Conservation (phyloP, 2,329 filamentous ascomycete genomes). For the Penicillium sp. region DNA sequence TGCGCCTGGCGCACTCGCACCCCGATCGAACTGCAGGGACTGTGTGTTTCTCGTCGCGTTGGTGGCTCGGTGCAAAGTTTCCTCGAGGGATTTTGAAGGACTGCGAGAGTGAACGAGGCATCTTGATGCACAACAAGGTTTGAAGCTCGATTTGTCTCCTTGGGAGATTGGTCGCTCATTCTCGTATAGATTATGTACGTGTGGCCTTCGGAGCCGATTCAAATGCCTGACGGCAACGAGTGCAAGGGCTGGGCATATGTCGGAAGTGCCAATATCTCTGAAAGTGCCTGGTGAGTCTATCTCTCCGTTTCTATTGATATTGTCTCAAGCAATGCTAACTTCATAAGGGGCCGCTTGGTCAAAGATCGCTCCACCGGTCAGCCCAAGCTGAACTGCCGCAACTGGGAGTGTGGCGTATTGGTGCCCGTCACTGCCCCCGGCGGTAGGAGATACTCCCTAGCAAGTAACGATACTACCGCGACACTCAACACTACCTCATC, state of each 20-base stretch:
- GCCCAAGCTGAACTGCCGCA: constrained; percentile 78
- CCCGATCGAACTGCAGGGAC: constrained; percentile 63
- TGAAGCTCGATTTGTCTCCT: constrained; percentile 33
- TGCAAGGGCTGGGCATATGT: constrained; percentile 75
- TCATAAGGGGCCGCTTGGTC: constrained; percentile 72
- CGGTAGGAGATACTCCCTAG: constrained; percentile 21
- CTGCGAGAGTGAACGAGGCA: constrained; percentile 68
- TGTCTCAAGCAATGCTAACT: not conserved
- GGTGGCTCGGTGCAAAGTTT: constrained; percentile 71
- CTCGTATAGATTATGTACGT: constrained; percentile 24
- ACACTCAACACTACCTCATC: not conserved
- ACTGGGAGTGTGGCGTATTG: constrained; percentile 95
- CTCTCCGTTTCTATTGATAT: not conserved
- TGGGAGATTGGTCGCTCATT: not conserved
- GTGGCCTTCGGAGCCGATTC: constrained; percentile 24
- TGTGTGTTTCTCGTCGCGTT: constrained; percentile 73
- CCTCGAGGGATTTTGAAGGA: constrained; percentile 73
- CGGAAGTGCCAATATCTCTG: constrained; percentile 88
- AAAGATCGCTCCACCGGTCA: constrained; percentile 67
- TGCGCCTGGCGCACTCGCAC: constrained; percentile 58
- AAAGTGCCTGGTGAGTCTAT: constrained; percentile 78
- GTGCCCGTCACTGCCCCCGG: constrained; percentile 56
- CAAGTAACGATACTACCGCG: constrained; percentile 27
- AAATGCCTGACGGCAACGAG: constrained; percentile 15
- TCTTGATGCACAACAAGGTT: constrained; percentile 89